These are phyloP conservation scores for Helicocarpus griseus DNA, from an alignment of 2,329 filamentous ascomycete species.

Conservation along the genomic window DNA sequence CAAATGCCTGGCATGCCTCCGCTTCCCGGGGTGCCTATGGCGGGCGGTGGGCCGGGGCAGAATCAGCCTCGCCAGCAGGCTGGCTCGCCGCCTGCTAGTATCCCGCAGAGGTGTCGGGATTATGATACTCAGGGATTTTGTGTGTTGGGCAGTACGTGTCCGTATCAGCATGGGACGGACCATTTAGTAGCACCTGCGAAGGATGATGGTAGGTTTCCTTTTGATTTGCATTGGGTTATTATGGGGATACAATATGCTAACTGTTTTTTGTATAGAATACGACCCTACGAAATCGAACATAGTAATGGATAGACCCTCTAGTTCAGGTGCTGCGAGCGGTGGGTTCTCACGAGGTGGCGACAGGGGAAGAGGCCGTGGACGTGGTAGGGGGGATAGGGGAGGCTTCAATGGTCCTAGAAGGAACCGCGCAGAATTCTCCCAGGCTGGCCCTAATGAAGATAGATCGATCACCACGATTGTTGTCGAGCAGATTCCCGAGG, in stretches of 20 bases:
- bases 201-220: slow-evolving; percentile 23
- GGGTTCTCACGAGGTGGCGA: slow-evolving; percentile 10
- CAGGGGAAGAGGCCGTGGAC: slow-evolving; percentile 22
- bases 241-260: background rate
- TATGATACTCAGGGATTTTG: slow-evolving; percentile 53
- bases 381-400: slow-evolving; percentile 35
- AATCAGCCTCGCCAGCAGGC: slow-evolving; percentile 15
- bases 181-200: slow-evolving; percentile 31
- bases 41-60: background rate
- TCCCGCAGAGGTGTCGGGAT: slow-evolving; percentile 41
- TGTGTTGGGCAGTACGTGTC: slow-evolving; percentile 45
- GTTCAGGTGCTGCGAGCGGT: slow-evolving; percentile 15
- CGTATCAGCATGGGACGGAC: slow-evolving; percentile 46
- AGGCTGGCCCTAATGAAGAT: slow-evolving; percentile 43
- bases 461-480: slow-evolving; percentile 47
- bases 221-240: background rate
- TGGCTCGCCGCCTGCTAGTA: slow-evolving; percentile 23
- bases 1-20: slow-evolving; percentile 39
- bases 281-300: slow-evolving; percentile 44
- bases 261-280: slow-evolving; percentile 34
- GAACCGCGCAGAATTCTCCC: slow-evolving; percentile 44
- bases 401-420: slow-evolving; percentile 26
- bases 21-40: slow-evolving; percentile 24
- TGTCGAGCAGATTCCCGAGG: slow-evolving; percentile 52
- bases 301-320: slow-evolving; percentile 19